Base-by-base conservation (phyloP, 768 basidiomycete species). In the Auriscalpium vulgare region DNA sequence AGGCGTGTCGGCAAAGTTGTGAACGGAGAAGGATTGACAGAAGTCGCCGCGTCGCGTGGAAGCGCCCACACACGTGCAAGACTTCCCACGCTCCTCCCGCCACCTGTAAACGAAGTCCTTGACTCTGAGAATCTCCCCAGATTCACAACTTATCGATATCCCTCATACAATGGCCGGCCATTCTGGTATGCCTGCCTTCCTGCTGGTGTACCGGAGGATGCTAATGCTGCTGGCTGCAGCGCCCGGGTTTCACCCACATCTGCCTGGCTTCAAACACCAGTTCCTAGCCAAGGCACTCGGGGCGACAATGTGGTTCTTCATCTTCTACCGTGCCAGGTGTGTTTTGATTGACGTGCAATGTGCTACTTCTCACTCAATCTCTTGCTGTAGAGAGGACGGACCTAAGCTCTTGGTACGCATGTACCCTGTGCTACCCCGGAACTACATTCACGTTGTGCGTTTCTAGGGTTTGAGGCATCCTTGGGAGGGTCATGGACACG, bases 281-380 rank as follows among this genome's bases (percentile, higher is more conserved):
- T 83, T 91, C 69, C 77, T 95, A 35, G 81, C 88, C 29, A 94
- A 93, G 72, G 84, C 82, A 58, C 75, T 97, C 47, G 94, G 94
- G 50, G 94, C 93, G 37, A 81, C 84, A 23, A 95, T 97, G 94
- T 97, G 94, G 94, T 95, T 95, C 82, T 97, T 94, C 77, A 93
- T 97, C 68, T 95, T 97, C 77, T 97, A 95, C 73, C 85, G 94
- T 55, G 87, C 89, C 61, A 78, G 92, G 94, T 95, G 65, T 66
- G 87, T 77, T 48, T 23, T 16, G 1, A 9, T 47, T 58, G 11
- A 38, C 59, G 29, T 52, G 44, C n/a, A n/a, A 9, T 16, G 6
- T 47, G 21, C 13, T 46, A 40, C 19, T 19, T 17, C 43, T 48
- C 17, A 19, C 16, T 36, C 10, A 29, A 36, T 48, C 54, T 21